A percentile compares a stretch with the other conserved stretches of the same genome.
Conservation (phyloP, 768 basidiomycete genomes). For the Serendipita vermifera region DNA sequence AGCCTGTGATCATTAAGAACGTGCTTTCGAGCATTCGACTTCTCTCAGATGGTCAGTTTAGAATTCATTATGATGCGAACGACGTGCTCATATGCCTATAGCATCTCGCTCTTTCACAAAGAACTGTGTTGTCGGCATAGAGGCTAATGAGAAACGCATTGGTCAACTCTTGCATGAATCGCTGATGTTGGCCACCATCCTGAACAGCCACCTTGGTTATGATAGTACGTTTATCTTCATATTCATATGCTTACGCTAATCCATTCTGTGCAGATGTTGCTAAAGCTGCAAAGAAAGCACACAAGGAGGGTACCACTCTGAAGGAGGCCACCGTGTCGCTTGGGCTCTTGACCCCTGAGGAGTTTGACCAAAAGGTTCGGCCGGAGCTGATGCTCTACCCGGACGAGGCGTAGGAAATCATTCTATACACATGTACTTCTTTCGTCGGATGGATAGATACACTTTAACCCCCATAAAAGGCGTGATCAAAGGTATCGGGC, state of each 20-base stretch:
- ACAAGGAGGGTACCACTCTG: constrained; percentile 91
- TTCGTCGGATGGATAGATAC: background rate
- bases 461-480: background rate
- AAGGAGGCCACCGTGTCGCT: constrained; percentile 88
- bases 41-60: constrained; percentile 65
- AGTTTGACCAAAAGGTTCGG: constrained; percentile 88
- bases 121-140: constrained; percentile 92
- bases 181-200: constrained; percentile 93
- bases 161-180: constrained; percentile 81
- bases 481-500: too few relatives aligned
- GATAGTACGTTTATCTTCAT: constrained; percentile 57
- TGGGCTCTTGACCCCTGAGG: constrained; percentile 74
- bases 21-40: constrained; percentile 91
- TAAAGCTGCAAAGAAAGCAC: constrained; percentile 98
- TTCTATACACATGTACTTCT: background rate
- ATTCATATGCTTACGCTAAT: too few relatives aligned
- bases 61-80: background rate
- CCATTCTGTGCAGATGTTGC: constrained; percentile 61
- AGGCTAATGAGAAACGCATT: constrained; percentile 93
- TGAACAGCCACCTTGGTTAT: constrained; percentile 92
- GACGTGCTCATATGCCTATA: too few relatives aligned
- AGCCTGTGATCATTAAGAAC: constrained; percentile 97
- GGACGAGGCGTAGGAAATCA: constrained; percentile 27
- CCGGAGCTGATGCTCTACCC: constrained; percentile 85
- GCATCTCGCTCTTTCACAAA: constrained; percentile 88